These are phyloP conservation scores for Magnaporthiopsis poae DNA, from an alignment of 2,329 filamentous ascomycete genomes.

Conservation along the genomic window DNA sequence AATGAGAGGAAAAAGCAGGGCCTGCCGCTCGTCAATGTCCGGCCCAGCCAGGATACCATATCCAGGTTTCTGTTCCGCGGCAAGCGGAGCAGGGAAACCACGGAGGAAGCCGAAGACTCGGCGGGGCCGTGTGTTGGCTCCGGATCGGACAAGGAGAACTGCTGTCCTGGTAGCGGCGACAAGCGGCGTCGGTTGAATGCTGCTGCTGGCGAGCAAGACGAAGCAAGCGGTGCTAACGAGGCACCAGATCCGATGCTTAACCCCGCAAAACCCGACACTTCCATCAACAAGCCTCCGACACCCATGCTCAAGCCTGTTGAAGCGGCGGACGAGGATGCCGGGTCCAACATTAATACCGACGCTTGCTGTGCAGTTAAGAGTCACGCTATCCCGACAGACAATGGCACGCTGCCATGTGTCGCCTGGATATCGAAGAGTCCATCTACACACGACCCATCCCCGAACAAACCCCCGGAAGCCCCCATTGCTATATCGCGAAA, in stretches of 20 bases:
- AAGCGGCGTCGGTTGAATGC: background rate
- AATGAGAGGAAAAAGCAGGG: constrained; percentile 43
- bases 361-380: too few species aligned
- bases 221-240: background rate
- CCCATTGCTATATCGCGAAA: too few species aligned
- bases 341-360: too few species aligned
- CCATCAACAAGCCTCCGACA: background rate
- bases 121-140: background rate
- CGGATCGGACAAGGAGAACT: background rate
- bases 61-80: constrained; percentile 35
- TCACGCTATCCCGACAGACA: too few species aligned
- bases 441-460: too few species aligned
- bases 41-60: constrained; percentile 49
- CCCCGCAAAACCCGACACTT: background rate
- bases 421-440: too few species aligned
- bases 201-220: constrained; percentile 4
- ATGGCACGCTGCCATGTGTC: too few species aligned
- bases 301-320: background rate
- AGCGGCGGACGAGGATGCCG: background rate
- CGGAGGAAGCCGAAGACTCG: background rate
- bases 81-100: background rate
- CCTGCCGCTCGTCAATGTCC: constrained; percentile 42
- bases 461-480: too few species aligned
- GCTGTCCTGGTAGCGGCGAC: background rate
- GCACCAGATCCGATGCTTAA: background rate